Conservation (phyloP, 163 green algal species). For the Prototheca wickerhamii region DNA sequence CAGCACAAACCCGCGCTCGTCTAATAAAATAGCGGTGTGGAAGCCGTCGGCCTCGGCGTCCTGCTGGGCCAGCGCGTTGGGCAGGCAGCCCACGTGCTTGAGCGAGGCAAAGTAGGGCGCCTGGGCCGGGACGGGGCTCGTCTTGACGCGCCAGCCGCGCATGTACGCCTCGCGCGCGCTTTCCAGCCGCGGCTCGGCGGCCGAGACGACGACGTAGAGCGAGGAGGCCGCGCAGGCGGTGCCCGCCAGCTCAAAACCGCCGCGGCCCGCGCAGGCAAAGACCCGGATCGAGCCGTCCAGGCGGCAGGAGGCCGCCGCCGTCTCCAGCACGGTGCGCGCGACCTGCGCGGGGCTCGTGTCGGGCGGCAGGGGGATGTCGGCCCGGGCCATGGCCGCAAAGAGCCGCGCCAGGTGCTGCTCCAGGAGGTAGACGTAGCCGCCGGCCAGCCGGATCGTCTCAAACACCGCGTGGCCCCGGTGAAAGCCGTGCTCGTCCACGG, state of each 20-base stretch:
- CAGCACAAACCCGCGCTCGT: conserved; percentile 60
- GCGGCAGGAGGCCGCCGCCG: conserved; percentile 54
- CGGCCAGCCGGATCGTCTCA: conserved; percentile 50
- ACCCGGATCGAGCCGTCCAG: conserved; percentile 48
- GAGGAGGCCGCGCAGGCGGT: conserved; percentile 33
- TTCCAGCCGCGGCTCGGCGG: conserved; percentile 4
- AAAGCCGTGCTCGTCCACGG: conserved; percentile 80
- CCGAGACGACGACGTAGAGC: conserved; percentile 61
- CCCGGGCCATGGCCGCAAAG: conserved; percentile 31
- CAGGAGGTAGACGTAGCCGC: conserved; percentile 79
- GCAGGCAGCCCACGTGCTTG: conserved; percentile 70
- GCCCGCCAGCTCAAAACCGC: conserved; percentile 55
- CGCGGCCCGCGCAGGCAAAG: conserved; percentile 19
- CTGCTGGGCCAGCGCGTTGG: conserved; percentile 48
- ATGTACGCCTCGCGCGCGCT: conserved; percentile 13
- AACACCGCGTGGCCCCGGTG: conserved; percentile 63
- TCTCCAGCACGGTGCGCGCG: conserved; percentile 66
- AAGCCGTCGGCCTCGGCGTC: conserved; percentile 49
- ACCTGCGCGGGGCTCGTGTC: conserved; percentile 40
- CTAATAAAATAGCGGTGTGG: conserved; percentile 73
- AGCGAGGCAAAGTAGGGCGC: conserved; percentile 43
- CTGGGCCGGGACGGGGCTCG: conserved; percentile 47
- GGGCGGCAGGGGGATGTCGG: conserved; percentile 41
- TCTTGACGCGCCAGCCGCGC: conserved; percentile 43
- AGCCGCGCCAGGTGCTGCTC: conserved; percentile 63